These are phyloP conservation scores for Gastrolobium villosum DNA, from an alignment of 306 rosid genomes.

Conservation along the genomic window DNA sequence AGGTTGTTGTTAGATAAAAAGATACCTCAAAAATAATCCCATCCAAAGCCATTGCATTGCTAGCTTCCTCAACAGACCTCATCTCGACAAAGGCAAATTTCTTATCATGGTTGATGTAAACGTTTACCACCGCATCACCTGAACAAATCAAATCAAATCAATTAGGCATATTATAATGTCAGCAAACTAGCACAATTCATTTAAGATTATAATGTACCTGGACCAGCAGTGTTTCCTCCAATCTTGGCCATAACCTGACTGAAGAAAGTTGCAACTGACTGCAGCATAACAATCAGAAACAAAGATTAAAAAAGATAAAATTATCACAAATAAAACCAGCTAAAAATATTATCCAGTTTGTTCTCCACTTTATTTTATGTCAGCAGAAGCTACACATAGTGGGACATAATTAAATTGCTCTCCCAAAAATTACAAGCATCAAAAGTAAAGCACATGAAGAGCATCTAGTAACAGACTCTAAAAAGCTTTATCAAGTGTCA, in stretches of 20 bases:
- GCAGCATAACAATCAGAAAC: conserved; percentile 53
- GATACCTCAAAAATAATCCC: conserved; percentile 97
- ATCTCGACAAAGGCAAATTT: conserved; percentile 98
- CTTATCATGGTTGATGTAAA: conserved; percentile 97
- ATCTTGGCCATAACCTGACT: conserved; percentile 97
- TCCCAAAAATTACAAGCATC: conserved; percentile 12
- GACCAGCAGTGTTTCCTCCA: conserved; percentile 99
- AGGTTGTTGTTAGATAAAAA: background rate
- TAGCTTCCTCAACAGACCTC: conserved; percentile 99
- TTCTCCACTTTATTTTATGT: background rate
- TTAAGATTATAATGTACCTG: conserved; percentile 61
- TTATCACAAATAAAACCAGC: conserved; percentile 4
- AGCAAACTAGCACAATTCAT: background rate
- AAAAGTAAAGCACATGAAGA: background rate
- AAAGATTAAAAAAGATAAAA: conserved; percentile 15
- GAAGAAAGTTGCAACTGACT: conserved; percentile 98
- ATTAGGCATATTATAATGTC: background rate
- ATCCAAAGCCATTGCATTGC: conserved; percentile 99
- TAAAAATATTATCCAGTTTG: background rate
- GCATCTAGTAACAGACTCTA: background rate
- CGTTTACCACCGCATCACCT: conserved; percentile 99
- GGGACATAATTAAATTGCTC: background rate
- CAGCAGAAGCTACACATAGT: background rate
- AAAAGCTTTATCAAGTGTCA: background rate
- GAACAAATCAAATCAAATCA: conserved; percentile 38